These are phyloP conservation scores for Penicillium lagena DNA, from an alignment of 495 filamentous ascomycete genomes.

Conservation along the genomic window DNA sequence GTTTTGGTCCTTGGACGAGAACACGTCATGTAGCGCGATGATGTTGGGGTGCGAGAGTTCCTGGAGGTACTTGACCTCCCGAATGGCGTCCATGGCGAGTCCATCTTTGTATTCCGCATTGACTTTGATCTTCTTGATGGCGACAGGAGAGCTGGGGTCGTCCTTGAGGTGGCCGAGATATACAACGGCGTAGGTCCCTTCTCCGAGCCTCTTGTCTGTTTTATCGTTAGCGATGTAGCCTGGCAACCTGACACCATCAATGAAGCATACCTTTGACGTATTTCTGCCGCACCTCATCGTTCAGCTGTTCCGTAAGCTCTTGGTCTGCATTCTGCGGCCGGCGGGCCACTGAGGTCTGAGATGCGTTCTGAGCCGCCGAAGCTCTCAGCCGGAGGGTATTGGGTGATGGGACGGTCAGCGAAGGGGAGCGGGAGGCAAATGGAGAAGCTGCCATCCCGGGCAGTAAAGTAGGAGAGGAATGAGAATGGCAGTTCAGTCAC, in stretches of 20 bases:
- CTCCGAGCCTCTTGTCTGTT: conserved; percentile 79
- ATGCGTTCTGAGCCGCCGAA: conserved; percentile 25
- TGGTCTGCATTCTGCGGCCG: conserved; percentile 19
- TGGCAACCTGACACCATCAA: not conserved
- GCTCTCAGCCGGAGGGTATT: conserved; percentile 32
- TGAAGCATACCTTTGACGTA: conserved; percentile 70
- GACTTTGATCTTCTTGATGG: conserved; percentile 98
- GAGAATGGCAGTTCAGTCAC: not conserved
- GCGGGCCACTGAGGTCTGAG: not conserved
- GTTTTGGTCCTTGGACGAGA: conserved; percentile 88
- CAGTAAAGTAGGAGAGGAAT: not conserved
- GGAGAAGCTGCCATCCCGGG: conserved; percentile 40
- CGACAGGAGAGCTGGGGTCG: conserved; percentile 65
- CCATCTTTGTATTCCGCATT: conserved; percentile 80
- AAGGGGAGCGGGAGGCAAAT: conserved; percentile 27
- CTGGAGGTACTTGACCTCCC: conserved; percentile 90
- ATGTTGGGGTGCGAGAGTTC: conserved; percentile 96
- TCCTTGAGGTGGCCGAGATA: conserved; percentile 73
- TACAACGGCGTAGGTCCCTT: conserved; percentile 95
- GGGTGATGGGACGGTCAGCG: conserved; percentile 23
- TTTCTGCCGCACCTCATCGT: conserved; percentile 77
- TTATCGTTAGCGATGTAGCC: conserved; percentile 1
- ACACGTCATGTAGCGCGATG: conserved; percentile 84
- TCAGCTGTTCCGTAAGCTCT: conserved; percentile 80
- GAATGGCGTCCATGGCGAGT: conserved; percentile 86